Base-by-base conservation (phyloP, 2,329 filamentous ascomycete species). In the Pseudomassariella vexata region DNA sequence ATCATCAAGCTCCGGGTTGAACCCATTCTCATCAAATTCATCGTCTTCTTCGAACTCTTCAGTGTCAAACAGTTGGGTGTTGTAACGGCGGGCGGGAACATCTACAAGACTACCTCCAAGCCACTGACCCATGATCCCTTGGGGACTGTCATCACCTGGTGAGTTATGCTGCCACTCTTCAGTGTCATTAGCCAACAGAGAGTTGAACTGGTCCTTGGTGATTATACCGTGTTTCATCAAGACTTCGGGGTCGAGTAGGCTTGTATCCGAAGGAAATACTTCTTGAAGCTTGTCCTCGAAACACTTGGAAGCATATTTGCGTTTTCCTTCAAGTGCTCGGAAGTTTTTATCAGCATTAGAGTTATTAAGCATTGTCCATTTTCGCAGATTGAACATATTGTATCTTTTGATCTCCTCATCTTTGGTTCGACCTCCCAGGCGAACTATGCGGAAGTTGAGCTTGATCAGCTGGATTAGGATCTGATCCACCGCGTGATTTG, bases 401-500 rank as follows among this genome's bases (percentile, higher is more conserved):
- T 76, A 70, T 32, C 73, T 64, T 38, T 76, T 76, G 42, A 94
- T 79, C 1, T 70, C 67, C 1, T 65, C 58, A 38, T 85, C 80
- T 31, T 76, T 72, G 12, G 82, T 85, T 19, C 83, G 73, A 3
- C 80, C 78, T 24, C 87, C 87, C 8, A 75, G 50, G 3, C 70
- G 67, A 8, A 66, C 60, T 36, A 88, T 79, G 1, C 75, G 68
- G 68, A 56, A 82, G 3, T 53, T 56, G 1, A 46, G 34, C 2
- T 62, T 50, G 1, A 76, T 64, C 11, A 87, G 66, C 34, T 81
- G 75, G 1, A 63, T 60, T 0, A 95, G 63, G 0, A 95, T 65
- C 50, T 95, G 88, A 45, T 95, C 88, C 0, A 95, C 62, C 0
- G 88, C 88, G 55, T 95, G 87, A 37, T 95, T 95, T 0, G 88